A percentile compares a stretch with the other conserved stretches of the same genome.
These are phyloP conservation scores for Ailanthus altissimus DNA, from an alignment of 345 rosid genomes.

Conservation along the genomic window DNA sequence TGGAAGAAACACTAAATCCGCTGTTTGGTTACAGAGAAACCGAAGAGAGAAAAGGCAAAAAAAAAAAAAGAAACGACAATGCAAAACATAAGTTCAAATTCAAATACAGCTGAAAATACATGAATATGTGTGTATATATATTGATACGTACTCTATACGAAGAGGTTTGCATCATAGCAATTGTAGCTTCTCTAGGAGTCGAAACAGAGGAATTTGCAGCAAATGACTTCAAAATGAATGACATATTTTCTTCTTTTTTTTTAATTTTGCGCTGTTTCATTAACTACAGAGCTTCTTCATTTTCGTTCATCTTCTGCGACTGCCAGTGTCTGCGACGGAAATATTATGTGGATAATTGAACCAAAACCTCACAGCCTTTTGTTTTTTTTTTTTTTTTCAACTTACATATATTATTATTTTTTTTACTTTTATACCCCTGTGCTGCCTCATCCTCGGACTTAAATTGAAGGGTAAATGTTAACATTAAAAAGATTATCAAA, in stretches of 20 bases:
- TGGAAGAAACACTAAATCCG: too few relatives aligned
- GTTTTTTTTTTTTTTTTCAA: neutral
- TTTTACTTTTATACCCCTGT: too few relatives aligned
- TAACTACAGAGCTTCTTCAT: neutral
- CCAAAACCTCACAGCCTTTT: conserved; percentile 8
- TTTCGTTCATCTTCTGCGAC: conserved; percentile 3
- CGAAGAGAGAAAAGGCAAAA: neutral
- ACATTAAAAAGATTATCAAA: too few relatives aligned
- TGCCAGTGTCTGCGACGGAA: neutral
- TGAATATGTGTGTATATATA: neutral
- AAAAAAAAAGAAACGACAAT: neutral
- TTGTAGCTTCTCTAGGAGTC: conserved; percentile 51
- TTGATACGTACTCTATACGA: conserved; percentile 50
- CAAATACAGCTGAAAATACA: neutral
- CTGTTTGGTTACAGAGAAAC: conserved; percentile 8
- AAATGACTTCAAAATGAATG: conserved; percentile 54
- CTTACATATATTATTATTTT: too few relatives aligned
- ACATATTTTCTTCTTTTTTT: conserved; percentile 23
- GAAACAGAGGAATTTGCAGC: conserved; percentile 44
- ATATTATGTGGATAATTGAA: conserved; percentile 25
- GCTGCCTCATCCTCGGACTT: too few relatives aligned
- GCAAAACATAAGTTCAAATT: neutral
- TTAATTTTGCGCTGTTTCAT: neutral
- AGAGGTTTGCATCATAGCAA: conserved; percentile 66
- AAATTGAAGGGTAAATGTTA: too few relatives aligned